phyloP scores from a whole-genome alignment of 805 yeast species.

The Candida palmyrensis region DNA sequence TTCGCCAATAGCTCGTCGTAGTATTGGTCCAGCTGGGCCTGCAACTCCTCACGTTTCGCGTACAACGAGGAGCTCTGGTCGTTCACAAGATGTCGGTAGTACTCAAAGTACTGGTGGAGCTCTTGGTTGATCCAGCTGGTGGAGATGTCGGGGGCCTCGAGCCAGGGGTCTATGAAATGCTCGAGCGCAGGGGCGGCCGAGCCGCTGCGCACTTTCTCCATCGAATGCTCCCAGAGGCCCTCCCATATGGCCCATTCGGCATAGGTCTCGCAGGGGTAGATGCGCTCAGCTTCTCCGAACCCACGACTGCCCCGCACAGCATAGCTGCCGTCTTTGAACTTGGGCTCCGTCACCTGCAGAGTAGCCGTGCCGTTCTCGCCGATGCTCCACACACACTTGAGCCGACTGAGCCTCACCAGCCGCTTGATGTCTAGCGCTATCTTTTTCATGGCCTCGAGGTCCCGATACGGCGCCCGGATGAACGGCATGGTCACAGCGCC shows the following conservation, averaged over 20 bases:
- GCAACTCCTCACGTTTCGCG: conserved; percentile 7
- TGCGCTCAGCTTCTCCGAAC: conserved; percentile 17
- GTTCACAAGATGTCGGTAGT: conserved; percentile 4
- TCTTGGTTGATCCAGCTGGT: conserved; percentile 4
- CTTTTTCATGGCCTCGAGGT: conserved; percentile 5
- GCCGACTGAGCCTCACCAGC: conserved; percentile 19
- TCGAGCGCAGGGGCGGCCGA: background rate
- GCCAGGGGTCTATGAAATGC: conserved; percentile 6
- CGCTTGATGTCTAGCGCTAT: conserved; percentile 28
- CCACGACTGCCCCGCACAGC: conserved; percentile 24
- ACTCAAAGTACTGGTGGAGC: conserved; percentile 3
- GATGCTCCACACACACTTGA: conserved; percentile 25
- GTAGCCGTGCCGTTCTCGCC: conserved; percentile 1
- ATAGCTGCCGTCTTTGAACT: conserved; percentile 22
- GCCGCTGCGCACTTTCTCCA: conserved; percentile 4
- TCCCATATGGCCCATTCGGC: conserved; percentile 22
- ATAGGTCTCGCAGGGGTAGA: conserved; percentile 25
- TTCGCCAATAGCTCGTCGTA: conserved; percentile 7
- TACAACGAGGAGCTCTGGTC: conserved; percentile 3
- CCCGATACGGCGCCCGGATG: conserved; percentile 22
- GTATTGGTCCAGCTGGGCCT: conserved; percentile 8
- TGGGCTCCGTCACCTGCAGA: conserved; percentile 8
- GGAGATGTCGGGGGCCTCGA: conserved; percentile 7
- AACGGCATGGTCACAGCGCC: conserved; percentile 27
- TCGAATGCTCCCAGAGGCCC: conserved; percentile 29